Evolutionary conservation across 2,329 filamentous ascomycete species (phyloP).

Genomic region (Moelleriella libera): DNA sequence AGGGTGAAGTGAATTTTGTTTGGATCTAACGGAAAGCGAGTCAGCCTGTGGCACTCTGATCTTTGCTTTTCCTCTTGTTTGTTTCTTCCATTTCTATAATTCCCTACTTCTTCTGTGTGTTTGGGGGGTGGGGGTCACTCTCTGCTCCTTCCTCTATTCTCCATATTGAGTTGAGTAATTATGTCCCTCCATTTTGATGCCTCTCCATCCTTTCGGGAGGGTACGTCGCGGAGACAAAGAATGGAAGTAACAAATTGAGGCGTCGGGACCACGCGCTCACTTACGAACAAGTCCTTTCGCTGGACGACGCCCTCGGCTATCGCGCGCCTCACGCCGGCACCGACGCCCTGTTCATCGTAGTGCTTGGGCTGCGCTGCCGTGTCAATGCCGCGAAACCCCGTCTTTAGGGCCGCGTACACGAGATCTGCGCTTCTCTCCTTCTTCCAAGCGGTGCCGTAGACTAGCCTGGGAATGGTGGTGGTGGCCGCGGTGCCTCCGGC

Average conservation of each 20-base stretch:
- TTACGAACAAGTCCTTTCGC: conserved; percentile 47
- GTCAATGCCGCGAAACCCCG: conserved; percentile 61
- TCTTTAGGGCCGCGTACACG: conserved; percentile 51
- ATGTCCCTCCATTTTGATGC: too few relatives aligned
- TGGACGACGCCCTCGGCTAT: conserved; percentile 43
- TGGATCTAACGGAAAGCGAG: conserved; percentile 39
- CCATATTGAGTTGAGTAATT: too few relatives aligned
- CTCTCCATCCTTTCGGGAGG: too few relatives aligned
- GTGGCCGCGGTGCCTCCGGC: conserved; percentile 10
- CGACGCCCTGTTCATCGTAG: conserved; percentile 61
- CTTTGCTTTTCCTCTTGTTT: too few relatives aligned
- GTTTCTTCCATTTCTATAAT: too few relatives aligned
- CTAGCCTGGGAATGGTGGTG: conserved; percentile 32
- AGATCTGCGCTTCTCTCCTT: conserved; percentile 51
- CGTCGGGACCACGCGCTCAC: not conserved
- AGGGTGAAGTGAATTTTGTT: conserved; percentile 64
- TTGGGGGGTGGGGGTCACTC: too few relatives aligned
- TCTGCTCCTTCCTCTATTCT: too few relatives aligned
- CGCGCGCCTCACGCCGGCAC: conserved; percentile 48
- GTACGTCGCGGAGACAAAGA: too few relatives aligned
- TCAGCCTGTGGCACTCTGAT: too few relatives aligned
- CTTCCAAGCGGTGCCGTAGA: conserved; percentile 87
- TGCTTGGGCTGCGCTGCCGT: conserved; percentile 68
- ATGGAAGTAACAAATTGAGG: too few relatives aligned
- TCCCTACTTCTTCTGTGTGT: too few relatives aligned